phyloP scores from a whole-genome alignment of 768 basidiomycete genomes.

The Russula compacta region DNA sequence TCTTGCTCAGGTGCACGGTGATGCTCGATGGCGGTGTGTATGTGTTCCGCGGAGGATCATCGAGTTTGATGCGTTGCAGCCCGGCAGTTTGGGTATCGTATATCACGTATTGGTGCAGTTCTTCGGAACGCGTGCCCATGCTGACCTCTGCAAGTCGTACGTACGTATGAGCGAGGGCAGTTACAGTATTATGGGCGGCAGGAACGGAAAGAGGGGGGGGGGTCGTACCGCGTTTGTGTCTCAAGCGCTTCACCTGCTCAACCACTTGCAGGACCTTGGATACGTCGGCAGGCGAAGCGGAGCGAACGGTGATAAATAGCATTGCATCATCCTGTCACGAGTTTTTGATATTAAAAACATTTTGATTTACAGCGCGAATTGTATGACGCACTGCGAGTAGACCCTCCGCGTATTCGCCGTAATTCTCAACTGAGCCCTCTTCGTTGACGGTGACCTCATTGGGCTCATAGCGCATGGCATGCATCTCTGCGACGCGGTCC shows the following conservation, averaged over 20 bases:
- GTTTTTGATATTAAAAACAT: not conserved
- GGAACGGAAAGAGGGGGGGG: not conserved
- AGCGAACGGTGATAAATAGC: slow-evolving; percentile 68
- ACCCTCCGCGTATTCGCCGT: slow-evolving; percentile 55
- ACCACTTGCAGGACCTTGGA: slow-evolving; percentile 75
- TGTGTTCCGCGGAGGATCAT: slow-evolving; percentile 32
- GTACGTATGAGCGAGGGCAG: not conserved
- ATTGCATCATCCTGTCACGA: slow-evolving; percentile 60
- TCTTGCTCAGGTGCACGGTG: slow-evolving; percentile 74
- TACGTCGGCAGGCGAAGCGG: slow-evolving; percentile 52
- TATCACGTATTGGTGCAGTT: slow-evolving; percentile 68
- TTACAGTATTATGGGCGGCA: no score
- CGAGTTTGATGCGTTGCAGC: slow-evolving; percentile 59
- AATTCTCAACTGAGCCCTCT: slow-evolving; percentile 56
- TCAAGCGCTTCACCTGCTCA: slow-evolving; percentile 68
- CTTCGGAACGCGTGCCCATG: slow-evolving; percentile 40
- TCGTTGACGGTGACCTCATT: slow-evolving; percentile 67
- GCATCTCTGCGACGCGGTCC: slow-evolving; percentile 64
- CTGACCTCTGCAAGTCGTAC: not conserved
- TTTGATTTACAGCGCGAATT: no score
- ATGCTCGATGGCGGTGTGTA: slow-evolving; percentile 65
- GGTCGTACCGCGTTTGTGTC: slow-evolving; percentile 56
- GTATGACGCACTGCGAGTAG: slow-evolving; percentile 45
- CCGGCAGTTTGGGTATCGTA: slow-evolving; percentile 45
- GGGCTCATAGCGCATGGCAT: slow-evolving; percentile 54